phyloP scores from a whole-genome alignment of 2,329 filamentous ascomycete species.

The Cryoendolithus antarcticus region DNA sequence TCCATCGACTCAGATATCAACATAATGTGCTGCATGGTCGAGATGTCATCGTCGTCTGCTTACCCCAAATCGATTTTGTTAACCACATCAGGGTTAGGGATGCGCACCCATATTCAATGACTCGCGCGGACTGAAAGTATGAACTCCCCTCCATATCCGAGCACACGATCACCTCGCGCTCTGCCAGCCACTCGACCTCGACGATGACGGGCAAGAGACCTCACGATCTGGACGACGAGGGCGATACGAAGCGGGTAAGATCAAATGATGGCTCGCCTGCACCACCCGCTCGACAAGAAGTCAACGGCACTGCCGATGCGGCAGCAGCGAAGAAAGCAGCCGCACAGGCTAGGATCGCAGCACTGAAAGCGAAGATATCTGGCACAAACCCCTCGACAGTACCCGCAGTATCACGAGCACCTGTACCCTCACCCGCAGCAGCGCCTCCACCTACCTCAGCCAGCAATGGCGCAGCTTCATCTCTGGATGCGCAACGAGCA shows the following conservation, averaged over 20 bases:
- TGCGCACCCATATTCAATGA: too few species aligned
- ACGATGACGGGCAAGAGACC: conserved; percentile 10
- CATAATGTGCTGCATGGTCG: neutral
- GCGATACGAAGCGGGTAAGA: conserved; percentile 26
- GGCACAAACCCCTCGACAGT: conserved; percentile 13
- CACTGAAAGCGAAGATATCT: conserved; percentile 23
- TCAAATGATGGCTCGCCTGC: conserved; percentile 26
- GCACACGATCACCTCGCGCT: conserved; percentile 2
- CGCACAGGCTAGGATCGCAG: conserved; percentile 22
- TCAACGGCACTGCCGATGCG: conserved; percentile 10
- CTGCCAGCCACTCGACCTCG: conserved; percentile 19
- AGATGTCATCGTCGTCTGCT: neutral
- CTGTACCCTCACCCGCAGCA: conserved; percentile 8
- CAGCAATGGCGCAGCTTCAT: conserved; percentile 2
- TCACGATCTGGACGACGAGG: conserved; percentile 3
- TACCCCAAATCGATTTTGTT: neutral
- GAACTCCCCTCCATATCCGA: neutral
- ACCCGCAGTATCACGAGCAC: conserved; percentile 5
- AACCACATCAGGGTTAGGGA: too few species aligned
- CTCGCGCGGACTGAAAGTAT: too few species aligned
- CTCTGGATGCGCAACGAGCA: conserved; percentile 16
- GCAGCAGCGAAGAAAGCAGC: conserved; percentile 22
- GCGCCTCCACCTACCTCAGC: conserved; percentile 3
- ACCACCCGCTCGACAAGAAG: conserved; percentile 10
- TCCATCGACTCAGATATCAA: too few species aligned